These are phyloP conservation scores for Candida krabiensis DNA, from an alignment of 805 yeast genomes.

Conservation along the genomic window DNA sequence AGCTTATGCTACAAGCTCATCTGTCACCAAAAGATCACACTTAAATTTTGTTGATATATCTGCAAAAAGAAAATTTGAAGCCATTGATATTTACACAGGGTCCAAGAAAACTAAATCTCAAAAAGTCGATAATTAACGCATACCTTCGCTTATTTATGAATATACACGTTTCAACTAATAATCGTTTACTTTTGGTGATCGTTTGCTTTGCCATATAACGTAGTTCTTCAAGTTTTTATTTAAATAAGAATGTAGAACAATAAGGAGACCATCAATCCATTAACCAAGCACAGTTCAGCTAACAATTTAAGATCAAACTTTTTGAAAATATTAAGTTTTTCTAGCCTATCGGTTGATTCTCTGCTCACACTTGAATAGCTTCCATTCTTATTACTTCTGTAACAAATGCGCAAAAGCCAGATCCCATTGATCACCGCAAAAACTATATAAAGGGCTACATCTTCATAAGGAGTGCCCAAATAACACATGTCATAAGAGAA, in stretches of 20 bases:
- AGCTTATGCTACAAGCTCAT: constrained; percentile 18
- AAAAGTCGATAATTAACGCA: too few species aligned
- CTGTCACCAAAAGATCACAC: neutral
- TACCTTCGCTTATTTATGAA: too few species aligned
- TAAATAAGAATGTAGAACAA: constrained; percentile 8
- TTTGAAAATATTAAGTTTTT: neutral
- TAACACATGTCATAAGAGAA: constrained; percentile 45
- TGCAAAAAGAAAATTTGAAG: neutral
- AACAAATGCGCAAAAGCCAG: constrained; percentile 11
- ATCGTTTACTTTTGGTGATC: too few species aligned
- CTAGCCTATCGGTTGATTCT: too few species aligned
- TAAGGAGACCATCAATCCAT: constrained; percentile 7
- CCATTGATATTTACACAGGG: too few species aligned
- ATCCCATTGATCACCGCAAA: constrained; percentile 32
- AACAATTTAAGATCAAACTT: constrained; percentile 3
- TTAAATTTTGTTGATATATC: neutral
- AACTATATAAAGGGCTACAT: constrained; percentile 37
- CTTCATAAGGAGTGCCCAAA: constrained; percentile 45
- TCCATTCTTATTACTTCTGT: neutral
- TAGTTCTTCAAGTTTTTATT: constrained; percentile 4
- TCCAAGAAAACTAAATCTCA: too few species aligned
- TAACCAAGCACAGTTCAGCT: constrained; percentile 9
- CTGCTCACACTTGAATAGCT: constrained; percentile 12
- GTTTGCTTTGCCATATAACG: too few species aligned
- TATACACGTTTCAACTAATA: too few species aligned